A percentile compares a stretch with the other conserved stretches of the same genome.
Evolutionary conservation across 2,329 filamentous ascomycete genomes (phyloP).

Genomic region (Ascochyta clinopodiicola): DNA sequence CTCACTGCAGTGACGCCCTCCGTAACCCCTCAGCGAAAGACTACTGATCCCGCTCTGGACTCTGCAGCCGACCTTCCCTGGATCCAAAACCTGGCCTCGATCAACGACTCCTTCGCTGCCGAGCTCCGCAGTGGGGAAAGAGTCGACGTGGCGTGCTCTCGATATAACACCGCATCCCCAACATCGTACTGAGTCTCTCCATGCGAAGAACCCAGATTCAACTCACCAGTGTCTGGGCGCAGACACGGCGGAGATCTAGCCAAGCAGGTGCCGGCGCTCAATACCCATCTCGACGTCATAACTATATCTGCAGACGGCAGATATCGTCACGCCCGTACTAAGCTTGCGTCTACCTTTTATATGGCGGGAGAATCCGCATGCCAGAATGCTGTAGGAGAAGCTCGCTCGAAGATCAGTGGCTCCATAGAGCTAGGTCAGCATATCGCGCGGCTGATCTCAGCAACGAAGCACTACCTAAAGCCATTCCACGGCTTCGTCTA

Average conservation of each 20-base stretch:
- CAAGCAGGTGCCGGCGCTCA: constrained; percentile 31
- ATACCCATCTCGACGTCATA: constrained; percentile 31
- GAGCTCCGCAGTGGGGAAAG: constrained; percentile 37
- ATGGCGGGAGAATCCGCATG: constrained; percentile 33
- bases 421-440: constrained; percentile 28
- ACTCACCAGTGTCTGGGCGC: constrained; percentile 39
- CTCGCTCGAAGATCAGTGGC: constrained; percentile 22
- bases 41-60: neutral
- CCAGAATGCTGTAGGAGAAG: constrained; percentile 29
- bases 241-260: constrained; percentile 32
- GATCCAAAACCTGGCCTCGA: constrained; percentile 36
- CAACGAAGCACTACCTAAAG: constrained; percentile 31
- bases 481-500: constrained; percentile 33
- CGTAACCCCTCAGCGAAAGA: neutral
- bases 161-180: constrained; percentile 37
- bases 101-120: constrained; percentile 43
- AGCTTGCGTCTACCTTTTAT: constrained; percentile 43
- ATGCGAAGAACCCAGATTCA: constrained; percentile 17
- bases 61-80: constrained; percentile 20
- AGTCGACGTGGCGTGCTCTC: constrained; percentile 37
- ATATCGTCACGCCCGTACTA: constrained; percentile 38
- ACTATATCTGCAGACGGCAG: constrained; percentile 44
- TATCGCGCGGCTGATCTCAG: constrained; percentile 27
- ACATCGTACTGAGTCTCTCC: constrained; percentile 27
- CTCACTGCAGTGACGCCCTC: neutral